Percentiles rank a stretch among this genome's conserved stretches.
These are phyloP conservation scores for Chaetomium sp. DNA, from an alignment of 2,329 filamentous ascomycete species.

Conservation along the genomic window DNA sequence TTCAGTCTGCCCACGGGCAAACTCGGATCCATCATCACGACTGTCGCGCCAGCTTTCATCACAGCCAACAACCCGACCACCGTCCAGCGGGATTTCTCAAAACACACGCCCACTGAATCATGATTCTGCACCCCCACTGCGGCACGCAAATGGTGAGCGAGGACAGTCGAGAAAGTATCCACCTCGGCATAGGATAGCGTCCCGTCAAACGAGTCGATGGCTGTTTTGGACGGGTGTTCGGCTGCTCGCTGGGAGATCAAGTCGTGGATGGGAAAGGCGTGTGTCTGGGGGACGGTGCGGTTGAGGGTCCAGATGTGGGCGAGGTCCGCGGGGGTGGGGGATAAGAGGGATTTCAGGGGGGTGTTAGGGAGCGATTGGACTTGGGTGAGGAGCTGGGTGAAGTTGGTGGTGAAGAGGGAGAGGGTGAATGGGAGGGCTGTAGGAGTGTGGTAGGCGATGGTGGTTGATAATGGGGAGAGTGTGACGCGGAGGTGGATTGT, in stretches of 20 bases:
- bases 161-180: constrained; percentile 35
- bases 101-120: constrained; percentile 33
- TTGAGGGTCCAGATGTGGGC: constrained; percentile 38
- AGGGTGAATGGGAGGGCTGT: too few relatives aligned
- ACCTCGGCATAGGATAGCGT: constrained; percentile 40
- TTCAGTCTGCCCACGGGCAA: constrained; percentile 18
- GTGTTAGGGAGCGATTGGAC: constrained; percentile 27
- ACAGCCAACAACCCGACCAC: constrained; percentile 21
- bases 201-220: constrained; percentile 41
- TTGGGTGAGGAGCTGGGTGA: constrained; percentile 23
- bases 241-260: constrained; percentile 36
- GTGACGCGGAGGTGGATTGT: too few relatives aligned
- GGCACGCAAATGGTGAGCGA: constrained; percentile 35
- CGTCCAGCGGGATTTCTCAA: constrained; percentile 24
- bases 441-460: too few relatives aligned
- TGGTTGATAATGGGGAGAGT: too few relatives aligned
- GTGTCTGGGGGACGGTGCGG: constrained; percentile 25
- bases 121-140: constrained; percentile 34
- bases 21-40: constrained; percentile 22
- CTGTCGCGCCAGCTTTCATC: constrained; percentile 23
- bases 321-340: constrained; percentile 34
- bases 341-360: constrained; percentile 29
- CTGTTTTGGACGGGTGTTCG: constrained; percentile 33
- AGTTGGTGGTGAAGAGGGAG: too few relatives aligned
- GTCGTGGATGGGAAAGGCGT: constrained; percentile 42